These are phyloP conservation scores for Candida koratica DNA, from an alignment of 805 yeast genomes.

Conservation along the genomic window DNA sequence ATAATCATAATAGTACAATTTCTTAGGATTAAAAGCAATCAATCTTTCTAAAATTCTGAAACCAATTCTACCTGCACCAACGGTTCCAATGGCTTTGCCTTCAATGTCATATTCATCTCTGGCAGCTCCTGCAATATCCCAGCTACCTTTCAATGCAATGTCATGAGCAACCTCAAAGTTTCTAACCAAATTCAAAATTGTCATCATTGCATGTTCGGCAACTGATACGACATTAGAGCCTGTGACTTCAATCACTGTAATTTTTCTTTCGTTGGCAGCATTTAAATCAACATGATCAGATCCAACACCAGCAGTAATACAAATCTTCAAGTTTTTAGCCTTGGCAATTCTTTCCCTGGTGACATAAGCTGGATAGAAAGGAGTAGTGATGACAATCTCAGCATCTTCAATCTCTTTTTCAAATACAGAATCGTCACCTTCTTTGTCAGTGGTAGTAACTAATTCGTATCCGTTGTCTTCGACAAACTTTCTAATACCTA, in stretches of 20 bases:
- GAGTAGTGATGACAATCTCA: conserved; percentile 75
- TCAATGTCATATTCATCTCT: conserved; percentile 73
- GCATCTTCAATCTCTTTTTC: conserved; percentile 68
- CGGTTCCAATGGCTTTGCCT: conserved; percentile 72
- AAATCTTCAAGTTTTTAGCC: conserved; percentile 67
- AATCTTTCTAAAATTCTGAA: conserved; percentile 69
- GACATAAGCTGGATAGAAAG: conserved; percentile 79
- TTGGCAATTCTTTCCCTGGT: conserved; percentile 60
- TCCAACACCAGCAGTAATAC: conserved; percentile 82
- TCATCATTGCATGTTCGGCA: conserved; percentile 77
- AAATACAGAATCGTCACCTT: conserved; percentile 52
- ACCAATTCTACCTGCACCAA: conserved; percentile 82
- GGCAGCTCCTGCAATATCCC: conserved; percentile 78
- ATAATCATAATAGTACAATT: conserved; percentile 71
- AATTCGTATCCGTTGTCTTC: conserved; percentile 65
- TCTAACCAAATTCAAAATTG: conserved; percentile 65
- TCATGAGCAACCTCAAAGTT: conserved; percentile 79
- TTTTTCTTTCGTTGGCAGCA: conserved; percentile 59
- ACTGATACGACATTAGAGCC: conserved; percentile 79
- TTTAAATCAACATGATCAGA: conserved; percentile 75
- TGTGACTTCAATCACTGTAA: conserved; percentile 75
- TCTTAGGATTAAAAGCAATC: conserved; percentile 69
- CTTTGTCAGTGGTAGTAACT: conserved; percentile 66
- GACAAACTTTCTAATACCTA: conserved; percentile 64
- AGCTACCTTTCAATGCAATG: conserved; percentile 54